phyloP scores from a whole-genome alignment of 371 early-diverging fungal species.

The Haplosporangium sp. region DNA sequence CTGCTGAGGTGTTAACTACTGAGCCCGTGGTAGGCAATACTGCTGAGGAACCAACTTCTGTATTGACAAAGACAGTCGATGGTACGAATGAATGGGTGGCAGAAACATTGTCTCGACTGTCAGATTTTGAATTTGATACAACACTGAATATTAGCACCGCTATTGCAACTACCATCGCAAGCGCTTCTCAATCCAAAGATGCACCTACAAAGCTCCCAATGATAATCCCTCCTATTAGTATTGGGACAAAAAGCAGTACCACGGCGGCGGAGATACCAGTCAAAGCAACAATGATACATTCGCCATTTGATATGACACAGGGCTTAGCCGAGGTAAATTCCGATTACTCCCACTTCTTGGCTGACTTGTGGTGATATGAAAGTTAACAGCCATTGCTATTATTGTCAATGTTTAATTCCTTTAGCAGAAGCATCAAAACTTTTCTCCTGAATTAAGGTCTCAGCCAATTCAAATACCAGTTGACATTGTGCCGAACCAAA shows the following conservation, averaged over 20 bases:
- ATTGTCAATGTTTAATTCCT: not conserved
- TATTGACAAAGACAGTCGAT: slow-evolving; percentile 2
- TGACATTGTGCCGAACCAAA: not conserved
- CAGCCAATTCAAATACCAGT: slow-evolving; percentile 9
- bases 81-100: slow-evolving; percentile 32
- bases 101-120: slow-evolving; percentile 41
- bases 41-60: not conserved
- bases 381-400: not conserved
- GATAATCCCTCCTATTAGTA: slow-evolving; percentile 35
- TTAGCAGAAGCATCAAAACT: not conserved
- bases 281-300: slow-evolving; percentile 20
- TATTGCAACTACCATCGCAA: slow-evolving; percentile 30
- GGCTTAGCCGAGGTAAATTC: slow-evolving; percentile 18
- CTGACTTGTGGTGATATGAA: not conserved
- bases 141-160: slow-evolving; percentile 29
- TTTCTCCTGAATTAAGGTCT: slow-evolving; percentile 7
- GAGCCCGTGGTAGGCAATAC: not conserved
- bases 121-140: slow-evolving; percentile 38
- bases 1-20: not conserved
- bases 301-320: slow-evolving; percentile 32
- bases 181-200: slow-evolving; percentile 9
- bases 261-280: slow-evolving; percentile 16
- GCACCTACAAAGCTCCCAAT: slow-evolving; percentile 9
- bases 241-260: slow-evolving; percentile 14
- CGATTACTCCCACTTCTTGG: not conserved